Conservation (phyloP, 805 yeast genomes). For the Metschnikowia borealis region DNA sequence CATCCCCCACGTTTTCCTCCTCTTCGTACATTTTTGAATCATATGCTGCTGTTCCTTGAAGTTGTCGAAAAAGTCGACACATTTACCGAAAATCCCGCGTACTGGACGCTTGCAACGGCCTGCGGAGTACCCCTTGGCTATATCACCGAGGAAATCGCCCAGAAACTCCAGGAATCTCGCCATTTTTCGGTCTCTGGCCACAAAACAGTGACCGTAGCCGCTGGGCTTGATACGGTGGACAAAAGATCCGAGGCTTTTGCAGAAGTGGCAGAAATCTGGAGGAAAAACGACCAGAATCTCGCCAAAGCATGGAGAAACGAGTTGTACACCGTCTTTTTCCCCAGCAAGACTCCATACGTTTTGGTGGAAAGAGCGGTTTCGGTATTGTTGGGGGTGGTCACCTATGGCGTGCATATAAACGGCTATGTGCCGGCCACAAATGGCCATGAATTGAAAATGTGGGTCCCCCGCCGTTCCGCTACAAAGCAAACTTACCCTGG, state of each 20-base stretch:
- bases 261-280: constrained; percentile 40
- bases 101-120: constrained; percentile 28
- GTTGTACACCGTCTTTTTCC: constrained; percentile 65
- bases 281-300: constrained; percentile 28
- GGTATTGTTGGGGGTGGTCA: constrained; percentile 76
- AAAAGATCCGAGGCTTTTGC: constrained; percentile 40
- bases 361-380: constrained; percentile 77
- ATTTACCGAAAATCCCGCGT: constrained; percentile 22
- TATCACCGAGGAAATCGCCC: constrained; percentile 24
- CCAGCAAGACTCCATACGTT: constrained; percentile 54
- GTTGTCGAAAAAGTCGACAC: constrained; percentile 30
- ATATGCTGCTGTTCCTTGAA: constrained; percentile 5
- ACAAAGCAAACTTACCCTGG: constrained; percentile 87
- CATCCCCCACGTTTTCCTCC: not conserved
- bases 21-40: not conserved
- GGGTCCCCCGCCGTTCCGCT: constrained; percentile 82
- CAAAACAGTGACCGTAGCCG: constrained; percentile 1
- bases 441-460: constrained; percentile 48
- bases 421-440: constrained; percentile 61
- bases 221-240: constrained; percentile 30
- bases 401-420: constrained; percentile 85
- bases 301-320: constrained; percentile 83
- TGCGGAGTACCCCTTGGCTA: constrained; percentile 29
- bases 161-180: constrained; percentile 12
- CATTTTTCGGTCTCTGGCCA: constrained; percentile 1